A percentile compares a stretch with the other conserved stretches of the same genome.
These are phyloP conservation scores for Metschnikowia bowlesiae DNA, from an alignment of 805 yeast genomes.

Conservation along the genomic window DNA sequence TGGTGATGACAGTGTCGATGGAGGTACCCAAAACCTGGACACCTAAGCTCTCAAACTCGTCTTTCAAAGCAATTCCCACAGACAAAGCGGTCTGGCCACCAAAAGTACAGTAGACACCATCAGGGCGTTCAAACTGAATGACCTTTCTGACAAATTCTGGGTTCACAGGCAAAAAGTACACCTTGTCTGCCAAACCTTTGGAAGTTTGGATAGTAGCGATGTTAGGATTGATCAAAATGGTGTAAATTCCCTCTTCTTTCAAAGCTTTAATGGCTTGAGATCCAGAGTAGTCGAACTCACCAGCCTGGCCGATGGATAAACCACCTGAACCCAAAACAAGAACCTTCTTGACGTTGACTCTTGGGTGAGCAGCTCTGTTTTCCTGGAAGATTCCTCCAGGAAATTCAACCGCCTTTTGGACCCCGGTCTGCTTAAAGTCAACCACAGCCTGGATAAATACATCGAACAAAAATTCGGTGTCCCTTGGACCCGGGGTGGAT, in stretches of 20 bases:
- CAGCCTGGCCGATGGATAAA: conserved; percentile 97
- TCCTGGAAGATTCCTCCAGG: conserved; percentile 85
- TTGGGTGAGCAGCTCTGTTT: conserved; percentile 71
- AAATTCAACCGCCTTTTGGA: conserved; percentile 70
- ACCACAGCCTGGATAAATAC: conserved; percentile 80
- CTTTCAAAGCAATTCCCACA: conserved; percentile 94
- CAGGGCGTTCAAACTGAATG: conserved; percentile 91
- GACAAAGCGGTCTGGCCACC: conserved; percentile 98
- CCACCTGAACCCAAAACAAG: conserved; percentile 97
- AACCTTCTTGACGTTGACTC: conserved; percentile 82
- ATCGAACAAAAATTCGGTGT: conserved; percentile 95
- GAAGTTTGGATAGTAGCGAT: conserved; percentile 98
- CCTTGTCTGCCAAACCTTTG: conserved; percentile 96
- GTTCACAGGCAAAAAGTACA: conserved; percentile 95
- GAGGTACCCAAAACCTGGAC: conserved; percentile 96
- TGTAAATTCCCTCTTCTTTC: conserved; percentile 96
- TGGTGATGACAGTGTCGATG: conserved; percentile 91
- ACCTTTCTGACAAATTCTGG: conserved; percentile 96
- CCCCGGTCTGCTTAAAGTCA: conserved; percentile 55
- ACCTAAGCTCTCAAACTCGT: conserved; percentile 86
- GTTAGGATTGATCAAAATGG: conserved; percentile 93
- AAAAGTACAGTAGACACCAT: conserved; percentile 92
- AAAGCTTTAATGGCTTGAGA: conserved; percentile 98
- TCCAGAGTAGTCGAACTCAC: conserved; percentile 98
- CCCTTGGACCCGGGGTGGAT: conserved; percentile 98